phyloP scores from a whole-genome alignment of 2,329 filamentous ascomycete species.

The Tolypocladium tundrense region DNA sequence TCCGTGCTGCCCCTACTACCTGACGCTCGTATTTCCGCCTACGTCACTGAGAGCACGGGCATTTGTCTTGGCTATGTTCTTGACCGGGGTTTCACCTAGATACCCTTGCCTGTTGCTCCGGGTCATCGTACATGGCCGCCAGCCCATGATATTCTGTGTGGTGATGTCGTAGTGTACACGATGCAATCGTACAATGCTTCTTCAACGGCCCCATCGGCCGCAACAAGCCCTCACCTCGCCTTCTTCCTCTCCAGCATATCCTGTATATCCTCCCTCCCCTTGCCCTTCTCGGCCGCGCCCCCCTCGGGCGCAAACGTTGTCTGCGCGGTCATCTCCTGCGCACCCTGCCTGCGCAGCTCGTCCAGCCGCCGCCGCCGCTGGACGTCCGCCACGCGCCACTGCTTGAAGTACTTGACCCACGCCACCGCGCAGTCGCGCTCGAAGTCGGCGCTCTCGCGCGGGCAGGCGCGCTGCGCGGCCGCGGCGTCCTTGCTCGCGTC shows the following conservation, averaged over 20 bases:
- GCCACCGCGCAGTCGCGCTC: conserved; percentile 78
- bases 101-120: not conserved
- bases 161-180: not conserved
- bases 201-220: not conserved
- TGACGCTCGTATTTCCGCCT: not conserved
- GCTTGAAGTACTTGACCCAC: conserved; percentile 99
- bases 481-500: conserved; percentile 46
- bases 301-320: conserved; percentile 25
- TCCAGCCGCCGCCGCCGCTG: conserved; percentile 74
- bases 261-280: conserved; percentile 27
- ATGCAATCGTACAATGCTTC: not conserved
- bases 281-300: conserved; percentile 17
- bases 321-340: conserved; percentile 43
- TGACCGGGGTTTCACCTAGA: not conserved
- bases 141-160: not conserved
- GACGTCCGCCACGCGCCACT: conserved; percentile 84
- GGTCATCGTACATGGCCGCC: not conserved
- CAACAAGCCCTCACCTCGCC: conserved; percentile 8
- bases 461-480: conserved; percentile 29
- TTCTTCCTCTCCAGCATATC: conserved; percentile 27
- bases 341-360: conserved; percentile 64
- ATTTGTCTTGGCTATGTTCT: not conserved
- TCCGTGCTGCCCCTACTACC: not conserved
- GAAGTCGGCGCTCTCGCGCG: conserved; percentile 43
- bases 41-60: not conserved